A percentile compares a stretch with the other conserved stretches of the same genome.
Conservation (phyloP, 257 asterid species). For the Salvia rosmarinus region DNA sequence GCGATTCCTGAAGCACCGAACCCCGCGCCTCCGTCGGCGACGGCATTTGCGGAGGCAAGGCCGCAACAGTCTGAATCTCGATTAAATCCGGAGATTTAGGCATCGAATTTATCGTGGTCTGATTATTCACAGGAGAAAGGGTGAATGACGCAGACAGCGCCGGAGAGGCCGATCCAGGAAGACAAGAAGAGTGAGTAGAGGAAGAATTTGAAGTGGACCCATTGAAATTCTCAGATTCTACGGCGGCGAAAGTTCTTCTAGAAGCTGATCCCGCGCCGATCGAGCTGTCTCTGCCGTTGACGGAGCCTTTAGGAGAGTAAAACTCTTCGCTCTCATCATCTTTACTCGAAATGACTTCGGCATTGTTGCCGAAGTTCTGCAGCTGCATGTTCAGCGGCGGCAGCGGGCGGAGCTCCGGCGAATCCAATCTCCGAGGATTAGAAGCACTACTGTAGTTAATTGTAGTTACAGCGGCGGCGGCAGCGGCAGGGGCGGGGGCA, state of each 20-base stretch:
- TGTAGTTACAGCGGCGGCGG: conserved; percentile 29
- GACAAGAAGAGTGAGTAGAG: conserved; percentile 66
- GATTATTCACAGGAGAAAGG: conserved; percentile 63
- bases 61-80: conserved; percentile 51
- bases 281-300: conserved; percentile 61
- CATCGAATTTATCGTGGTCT: conserved; percentile 50
- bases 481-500: conserved; percentile 38
- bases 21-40: conserved; percentile 14
- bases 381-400: conserved; percentile 60
- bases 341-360: conserved; percentile 46
- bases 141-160: conserved; percentile 62
- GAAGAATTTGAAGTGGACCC: conserved; percentile 56
- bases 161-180: conserved; percentile 71
- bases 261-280: conserved; percentile 72
- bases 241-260: conserved; percentile 56
- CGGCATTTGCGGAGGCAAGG: conserved; percentile 36
- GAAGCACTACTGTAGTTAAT: conserved; percentile 29
- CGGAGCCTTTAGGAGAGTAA: conserved; percentile 80
- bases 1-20: conserved; percentile 24
- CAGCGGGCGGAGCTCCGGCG: conserved; percentile 94
- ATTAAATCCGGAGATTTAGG: conserved; percentile 77
- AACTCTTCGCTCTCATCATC: conserved; percentile 69
- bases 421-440: conserved; percentile 56
- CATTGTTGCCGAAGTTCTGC: conserved; percentile 42
- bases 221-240: conserved; percentile 51